These are phyloP conservation scores for Phytophthora parvispora DNA, from an alignment of 352 stramenopile species.

Conservation along the genomic window DNA sequence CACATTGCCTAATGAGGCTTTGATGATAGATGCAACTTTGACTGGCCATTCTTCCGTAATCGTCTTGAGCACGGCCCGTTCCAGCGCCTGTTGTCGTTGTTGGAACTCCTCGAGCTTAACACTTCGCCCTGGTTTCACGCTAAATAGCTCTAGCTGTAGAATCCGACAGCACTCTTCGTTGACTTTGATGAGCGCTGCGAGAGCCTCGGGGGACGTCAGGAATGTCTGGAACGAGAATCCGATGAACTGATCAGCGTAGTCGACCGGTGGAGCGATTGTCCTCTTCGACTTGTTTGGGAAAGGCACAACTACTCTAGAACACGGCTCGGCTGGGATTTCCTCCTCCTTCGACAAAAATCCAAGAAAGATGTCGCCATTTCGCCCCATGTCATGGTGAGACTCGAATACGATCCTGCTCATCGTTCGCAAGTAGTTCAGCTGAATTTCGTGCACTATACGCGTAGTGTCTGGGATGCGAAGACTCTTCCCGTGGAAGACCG, in stretches of 20 bases:
- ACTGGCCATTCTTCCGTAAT: conserved; percentile 88
- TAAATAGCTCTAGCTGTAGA: conserved; percentile 85
- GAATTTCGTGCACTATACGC: conserved; percentile 89
- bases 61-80: conserved; percentile 77
- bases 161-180: conserved; percentile 90
- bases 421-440: conserved; percentile 92
- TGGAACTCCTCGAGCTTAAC: conserved; percentile 91
- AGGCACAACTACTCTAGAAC: conserved; percentile 47
- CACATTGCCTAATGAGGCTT: conserved; percentile 74
- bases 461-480: conserved; percentile 79
- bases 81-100: conserved; percentile 79
- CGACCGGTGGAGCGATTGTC: conserved; percentile 60
- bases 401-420: conserved; percentile 95
- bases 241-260: conserved; percentile 91
- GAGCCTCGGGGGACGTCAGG: conserved; percentile 79
- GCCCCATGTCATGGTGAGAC: conserved; percentile 62
- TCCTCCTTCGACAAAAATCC: conserved; percentile 65
- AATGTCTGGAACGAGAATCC: conserved; percentile 91
- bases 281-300: conserved; percentile 25
- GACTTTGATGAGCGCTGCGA: conserved; percentile 81
- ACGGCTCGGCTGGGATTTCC: conserved; percentile 43
- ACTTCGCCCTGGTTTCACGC: conserved; percentile 74
- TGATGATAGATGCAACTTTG: conserved; percentile 78
- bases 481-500: conserved; percentile 76
- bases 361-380: conserved; percentile 72